Percentiles rank a stretch among this genome's conserved stretches.
These are phyloP conservation scores for Setaria italica DNA, from an alignment of 202 grass and related monocot genomes.

Conservation along the genomic window DNA sequence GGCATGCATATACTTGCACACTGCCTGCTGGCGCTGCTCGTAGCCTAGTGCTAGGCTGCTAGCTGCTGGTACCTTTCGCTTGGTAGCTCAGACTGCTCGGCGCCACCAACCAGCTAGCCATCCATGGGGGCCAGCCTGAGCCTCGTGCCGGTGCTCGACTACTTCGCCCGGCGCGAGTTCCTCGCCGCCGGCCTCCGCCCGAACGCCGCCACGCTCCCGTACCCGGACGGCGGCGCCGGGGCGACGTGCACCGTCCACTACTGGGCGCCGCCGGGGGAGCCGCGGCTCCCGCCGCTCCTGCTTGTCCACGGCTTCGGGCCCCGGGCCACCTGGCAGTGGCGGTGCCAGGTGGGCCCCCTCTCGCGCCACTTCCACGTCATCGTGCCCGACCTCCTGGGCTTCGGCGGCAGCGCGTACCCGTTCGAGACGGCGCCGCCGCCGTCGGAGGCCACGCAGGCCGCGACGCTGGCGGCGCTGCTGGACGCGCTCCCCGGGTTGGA, in stretches of 20 bases:
- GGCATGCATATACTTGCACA: background rate
- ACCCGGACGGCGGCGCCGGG: slow-evolving; percentile 30
- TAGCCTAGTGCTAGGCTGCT: background rate
- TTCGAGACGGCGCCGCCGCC: slow-evolving; percentile 42
- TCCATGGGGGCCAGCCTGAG: slow-evolving; percentile 61
- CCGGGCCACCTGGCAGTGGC: slow-evolving; percentile 77
- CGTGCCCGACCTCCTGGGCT: slow-evolving; percentile 84
- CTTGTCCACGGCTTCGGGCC: slow-evolving; percentile 87
- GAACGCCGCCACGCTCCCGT: slow-evolving; percentile 41
- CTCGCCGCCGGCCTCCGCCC: slow-evolving; percentile 61
- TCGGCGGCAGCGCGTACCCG: slow-evolving; percentile 55
- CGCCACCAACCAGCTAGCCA: background rate
- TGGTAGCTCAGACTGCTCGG: background rate
- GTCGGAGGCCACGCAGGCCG: slow-evolving; percentile 68
- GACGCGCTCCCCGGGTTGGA: slow-evolving; percentile 47
- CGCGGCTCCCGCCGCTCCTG: slow-evolving; percentile 50
- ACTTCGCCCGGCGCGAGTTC: slow-evolving; percentile 52
- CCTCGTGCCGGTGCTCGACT: slow-evolving; percentile 67
- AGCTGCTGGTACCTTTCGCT: background rate
- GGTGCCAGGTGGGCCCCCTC: slow-evolving; percentile 63
- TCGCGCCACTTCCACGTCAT: slow-evolving; percentile 76
- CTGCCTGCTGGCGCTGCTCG: no score
- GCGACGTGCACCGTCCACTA: slow-evolving; percentile 52
- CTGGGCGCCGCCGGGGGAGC: slow-evolving; percentile 51
- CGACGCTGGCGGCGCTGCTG: slow-evolving; percentile 55